phyloP scores from a whole-genome alignment of 768 basidiomycete species.

The Mycena leptocephala region DNA sequence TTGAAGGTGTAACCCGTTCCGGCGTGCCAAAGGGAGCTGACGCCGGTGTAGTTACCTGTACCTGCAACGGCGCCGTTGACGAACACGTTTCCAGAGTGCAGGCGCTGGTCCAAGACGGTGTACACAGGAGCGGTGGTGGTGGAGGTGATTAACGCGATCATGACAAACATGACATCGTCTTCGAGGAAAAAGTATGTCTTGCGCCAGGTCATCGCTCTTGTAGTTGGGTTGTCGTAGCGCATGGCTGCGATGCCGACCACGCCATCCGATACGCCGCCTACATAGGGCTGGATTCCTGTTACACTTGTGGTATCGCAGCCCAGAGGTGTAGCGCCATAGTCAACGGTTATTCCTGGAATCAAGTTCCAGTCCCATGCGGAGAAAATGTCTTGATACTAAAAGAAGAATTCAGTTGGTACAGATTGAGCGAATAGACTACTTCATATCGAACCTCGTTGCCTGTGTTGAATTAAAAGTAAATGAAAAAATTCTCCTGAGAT shows the following conservation, averaged over 20 bases:
- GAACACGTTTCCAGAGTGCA: constrained; percentile 58
- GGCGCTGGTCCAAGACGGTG: constrained; percentile 80
- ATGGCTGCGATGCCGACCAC: constrained; percentile 71
- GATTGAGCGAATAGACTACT: too few species aligned
- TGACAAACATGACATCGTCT: constrained; percentile 75
- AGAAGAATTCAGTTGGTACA: too few species aligned
- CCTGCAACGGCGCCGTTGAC: constrained; percentile 47
- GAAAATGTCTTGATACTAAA: constrained; percentile 50
- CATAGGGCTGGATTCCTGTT: constrained; percentile 70
- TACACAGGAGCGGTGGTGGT: constrained; percentile 64
- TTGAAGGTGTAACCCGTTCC: constrained; percentile 75
- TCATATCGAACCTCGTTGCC: constrained; percentile 76
- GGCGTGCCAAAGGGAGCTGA: constrained; percentile 72
- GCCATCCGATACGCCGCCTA: constrained; percentile 78
- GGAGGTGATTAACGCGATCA: constrained; percentile 68
- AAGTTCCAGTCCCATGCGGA: constrained; percentile 84
- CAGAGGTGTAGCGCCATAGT: constrained; percentile 71
- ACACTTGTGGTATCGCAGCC: constrained; percentile 60
- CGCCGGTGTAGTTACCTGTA: neutral
- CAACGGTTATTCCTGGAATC: constrained; percentile 80
- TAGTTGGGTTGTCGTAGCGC: constrained; percentile 78
- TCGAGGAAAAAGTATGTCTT: constrained; percentile 85
- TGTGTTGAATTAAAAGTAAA: too few species aligned
- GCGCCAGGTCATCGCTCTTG: constrained; percentile 69
- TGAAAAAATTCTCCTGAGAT: constrained; percentile 70